These are phyloP conservation scores for Fraxinus americana DNA, from an alignment of 257 asterid species.

Conservation along the genomic window DNA sequence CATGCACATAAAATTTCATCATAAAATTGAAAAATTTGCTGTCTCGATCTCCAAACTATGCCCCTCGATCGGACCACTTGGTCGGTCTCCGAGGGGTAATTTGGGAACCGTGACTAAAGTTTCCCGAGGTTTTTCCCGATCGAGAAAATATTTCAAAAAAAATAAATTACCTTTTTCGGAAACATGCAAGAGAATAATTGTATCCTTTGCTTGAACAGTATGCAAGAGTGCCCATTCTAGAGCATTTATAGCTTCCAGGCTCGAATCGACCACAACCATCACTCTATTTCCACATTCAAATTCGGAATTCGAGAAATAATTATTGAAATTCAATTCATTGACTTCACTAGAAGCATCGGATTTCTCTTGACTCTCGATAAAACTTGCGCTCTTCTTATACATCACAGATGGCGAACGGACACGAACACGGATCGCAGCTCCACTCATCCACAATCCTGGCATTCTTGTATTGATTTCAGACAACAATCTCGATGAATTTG, in stretches of 20 bases:
- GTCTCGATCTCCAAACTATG: neutral
- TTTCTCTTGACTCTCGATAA: constrained; percentile 33
- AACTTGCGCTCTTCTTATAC: constrained; percentile 37
- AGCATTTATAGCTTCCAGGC: constrained; percentile 64
- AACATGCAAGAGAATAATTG: constrained; percentile 66
- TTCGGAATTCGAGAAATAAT: constrained; percentile 30
- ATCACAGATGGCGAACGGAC: constrained; percentile 59
- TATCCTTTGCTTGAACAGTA: constrained; percentile 73
- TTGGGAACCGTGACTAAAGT: neutral
- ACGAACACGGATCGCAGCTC: constrained; percentile 44
- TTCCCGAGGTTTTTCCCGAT: neutral
- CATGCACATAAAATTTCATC: neutral
- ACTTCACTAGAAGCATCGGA: constrained; percentile 40
- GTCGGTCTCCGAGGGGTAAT: neutral
- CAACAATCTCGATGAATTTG: neutral
- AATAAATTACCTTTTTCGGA: constrained; percentile 47
- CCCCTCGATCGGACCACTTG: neutral
- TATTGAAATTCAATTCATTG: constrained; percentile 41
- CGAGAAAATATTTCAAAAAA: neutral
- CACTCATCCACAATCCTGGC: constrained; percentile 54
- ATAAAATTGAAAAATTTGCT: neutral
- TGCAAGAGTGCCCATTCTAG: constrained; percentile 89
- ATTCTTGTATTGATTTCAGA: constrained; percentile 26
- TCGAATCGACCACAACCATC: constrained; percentile 76
- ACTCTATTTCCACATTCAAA: constrained; percentile 64